phyloP scores from a whole-genome alignment of 179 eudicot genomes.

The Drosera spatulata region DNA sequence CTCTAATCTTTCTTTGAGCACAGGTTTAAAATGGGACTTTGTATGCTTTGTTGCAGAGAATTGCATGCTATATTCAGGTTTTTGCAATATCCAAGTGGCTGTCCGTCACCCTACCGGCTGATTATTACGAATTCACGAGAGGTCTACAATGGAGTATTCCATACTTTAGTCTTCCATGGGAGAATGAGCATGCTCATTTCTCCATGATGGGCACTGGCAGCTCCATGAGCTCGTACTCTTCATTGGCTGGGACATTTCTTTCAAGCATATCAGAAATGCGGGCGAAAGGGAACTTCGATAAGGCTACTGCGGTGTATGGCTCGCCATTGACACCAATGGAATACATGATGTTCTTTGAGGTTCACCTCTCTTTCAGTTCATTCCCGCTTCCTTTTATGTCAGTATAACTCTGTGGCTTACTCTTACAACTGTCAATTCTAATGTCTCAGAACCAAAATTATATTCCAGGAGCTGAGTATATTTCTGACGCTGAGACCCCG shows the following conservation, averaged over 20 bases:
- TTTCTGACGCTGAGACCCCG: conserved; percentile 31
- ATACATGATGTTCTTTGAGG: conserved; percentile 72
- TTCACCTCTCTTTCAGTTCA: conserved; percentile 7
- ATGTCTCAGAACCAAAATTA: conserved; percentile 43
- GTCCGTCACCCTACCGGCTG: conserved; percentile 59
- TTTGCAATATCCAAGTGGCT: conserved; percentile 86
- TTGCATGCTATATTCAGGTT: conserved; percentile 79
- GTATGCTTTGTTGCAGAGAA: conserved; percentile 40
- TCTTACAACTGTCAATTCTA: conserved; percentile 8
- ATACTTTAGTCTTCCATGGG: conserved; percentile 81
- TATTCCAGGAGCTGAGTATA: conserved; percentile 57
- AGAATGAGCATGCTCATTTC: conserved; percentile 20
- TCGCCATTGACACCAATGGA: conserved; percentile 68
- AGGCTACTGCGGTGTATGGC: conserved; percentile 44
- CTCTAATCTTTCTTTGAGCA: neutral
- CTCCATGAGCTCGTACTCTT: conserved; percentile 25
- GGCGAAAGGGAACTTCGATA: conserved; percentile 13
- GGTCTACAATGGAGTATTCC: conserved; percentile 89
- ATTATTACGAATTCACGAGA: conserved; percentile 68
- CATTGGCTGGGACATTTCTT: conserved; percentile 13
- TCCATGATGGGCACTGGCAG: conserved; percentile 28
- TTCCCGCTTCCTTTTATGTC: neutral
- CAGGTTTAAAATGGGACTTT: neutral
- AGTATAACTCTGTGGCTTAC: neutral
- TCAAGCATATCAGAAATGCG: conserved; percentile 15